Base-by-base conservation (phyloP, 805 yeast species). In the Candida michaelii region DNA sequence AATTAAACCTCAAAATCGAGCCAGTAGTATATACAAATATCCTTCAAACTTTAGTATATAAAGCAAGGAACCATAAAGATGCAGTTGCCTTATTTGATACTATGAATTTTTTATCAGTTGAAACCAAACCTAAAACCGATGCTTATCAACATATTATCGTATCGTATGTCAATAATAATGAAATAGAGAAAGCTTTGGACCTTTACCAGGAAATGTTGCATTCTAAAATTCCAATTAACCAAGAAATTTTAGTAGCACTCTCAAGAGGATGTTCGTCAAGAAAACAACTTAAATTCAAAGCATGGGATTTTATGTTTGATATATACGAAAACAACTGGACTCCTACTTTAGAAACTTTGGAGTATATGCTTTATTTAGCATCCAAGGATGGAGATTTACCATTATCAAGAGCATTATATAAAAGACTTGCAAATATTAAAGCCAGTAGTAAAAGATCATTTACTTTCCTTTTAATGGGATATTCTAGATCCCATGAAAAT, bases 261-360 rank as follows among this genome's bases (percentile, higher is more conserved):
- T 86, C 90, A 0, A 73, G 76, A 48, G 88, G 89, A 0, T 87
- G 95, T 56, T 64, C 84, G 2, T 66, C 74, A 5, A 67, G 77
- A 10, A 68, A 81, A 27, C 60, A 63, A 2, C 65, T 69, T 11
- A 62, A 72, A 9, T 52, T 67, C 27, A 67, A 71, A 49, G 95
- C 96, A 0, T 91, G 97, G 97, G 76, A 77, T 41, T 83, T 79
- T 51, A 77, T 90, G 42, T 72, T 82, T 46, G 81, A 85, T 49
- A 79, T 86, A 44, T 71, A 80, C 51, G 70, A 75, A 12, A 54
- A 58, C 42, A 60, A 56, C 15, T 55, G 67, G 78, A 52, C 63
- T 46, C 68, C 80, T 47, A 55, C 71, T n/a, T 50, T 74, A 7
- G 66, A 66, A 17, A 73, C 85, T 0, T 71, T 82, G 50, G 85